Evolutionary conservation across 805 yeast species (phyloP).

Genomic region (Hanseniaspora occidentalis): DNA sequence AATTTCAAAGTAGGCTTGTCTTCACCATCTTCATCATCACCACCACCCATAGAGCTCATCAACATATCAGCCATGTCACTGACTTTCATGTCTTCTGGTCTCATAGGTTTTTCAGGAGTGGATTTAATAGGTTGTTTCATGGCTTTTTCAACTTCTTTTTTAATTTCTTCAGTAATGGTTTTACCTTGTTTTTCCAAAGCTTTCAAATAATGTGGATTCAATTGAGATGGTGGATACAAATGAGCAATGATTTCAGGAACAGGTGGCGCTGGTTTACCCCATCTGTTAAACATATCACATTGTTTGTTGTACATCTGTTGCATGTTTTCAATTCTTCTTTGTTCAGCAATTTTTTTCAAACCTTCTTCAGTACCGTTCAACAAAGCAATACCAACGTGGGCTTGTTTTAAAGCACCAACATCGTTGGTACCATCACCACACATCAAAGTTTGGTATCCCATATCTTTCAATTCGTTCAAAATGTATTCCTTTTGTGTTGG

Average conservation of each 20-base stretch:
- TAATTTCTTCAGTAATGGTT: conserved; percentile 61
- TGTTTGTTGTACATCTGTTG: conserved; percentile 74
- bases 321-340: conserved; percentile 51
- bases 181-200: conserved; percentile 82
- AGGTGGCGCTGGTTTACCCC: conserved; percentile 77
- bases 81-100: conserved; percentile 26
- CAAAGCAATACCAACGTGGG: conserved; percentile 96
- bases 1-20: conserved; percentile 90
- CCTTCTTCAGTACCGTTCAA: conserved; percentile 94
- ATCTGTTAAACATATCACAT: conserved; percentile 58
- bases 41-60: conserved; percentile 30
- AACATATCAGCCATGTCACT: conserved; percentile 56
- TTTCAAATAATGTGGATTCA: conserved; percentile 75
- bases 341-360: conserved; percentile 77
- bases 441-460: conserved; percentile 92
- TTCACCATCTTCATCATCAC: conserved; percentile 33
- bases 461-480: conserved; percentile 65
- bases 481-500: conserved; percentile 92
- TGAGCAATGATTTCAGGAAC: conserved; percentile 86
- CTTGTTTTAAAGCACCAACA: conserved; percentile 98
- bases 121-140: conserved; percentile 23
- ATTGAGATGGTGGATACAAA: conserved; percentile 89
- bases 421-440: conserved; percentile 99
- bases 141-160: conserved; percentile 43
- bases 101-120: conserved; percentile 24